phyloP scores from a whole-genome alignment of 1,284 basidiomycete species.

The Kalmanozyma brasiliensis region DNA sequence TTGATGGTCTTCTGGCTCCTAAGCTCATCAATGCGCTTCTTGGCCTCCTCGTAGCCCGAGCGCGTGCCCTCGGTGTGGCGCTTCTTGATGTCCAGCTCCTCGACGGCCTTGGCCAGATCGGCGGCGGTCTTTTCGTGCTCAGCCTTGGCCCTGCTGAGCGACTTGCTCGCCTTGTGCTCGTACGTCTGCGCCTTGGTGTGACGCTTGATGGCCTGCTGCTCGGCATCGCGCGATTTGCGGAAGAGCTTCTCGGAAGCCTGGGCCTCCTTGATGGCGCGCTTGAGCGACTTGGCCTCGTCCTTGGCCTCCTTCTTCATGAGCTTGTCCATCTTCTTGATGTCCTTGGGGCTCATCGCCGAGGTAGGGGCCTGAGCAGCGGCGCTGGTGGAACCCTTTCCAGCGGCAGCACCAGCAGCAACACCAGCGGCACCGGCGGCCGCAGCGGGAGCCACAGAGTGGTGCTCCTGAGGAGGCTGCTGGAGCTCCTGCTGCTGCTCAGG shows the following conservation, averaged over 20 bases:
- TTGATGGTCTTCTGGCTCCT: constrained; percentile 53
- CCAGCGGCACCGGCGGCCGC: constrained; percentile 12
- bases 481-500: not conserved
- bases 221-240: constrained; percentile 59
- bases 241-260: constrained; percentile 51
- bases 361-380: constrained; percentile 27
- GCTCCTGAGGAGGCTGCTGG: constrained; percentile 22
- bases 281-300: constrained; percentile 57
- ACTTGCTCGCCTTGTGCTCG: constrained; percentile 61
- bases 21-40: constrained; percentile 53
- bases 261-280: constrained; percentile 60
- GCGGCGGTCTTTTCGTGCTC: constrained; percentile 55
- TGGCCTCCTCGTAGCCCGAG: constrained; percentile 50
- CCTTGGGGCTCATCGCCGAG: constrained; percentile 48
- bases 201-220: constrained; percentile 54
- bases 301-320: constrained; percentile 62
- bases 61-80: constrained; percentile 51
- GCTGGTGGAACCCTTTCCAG: too few species aligned
- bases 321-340: constrained; percentile 62
- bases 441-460: constrained; percentile 20
- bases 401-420: constrained; percentile 20
- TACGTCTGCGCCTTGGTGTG: constrained; percentile 55
- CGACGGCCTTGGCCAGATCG: constrained; percentile 52
- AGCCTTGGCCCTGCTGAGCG: constrained; percentile 52
- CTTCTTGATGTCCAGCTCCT: constrained; percentile 64